Conservation (phyloP, 1,139 yeast genomes). For the Suhomyces guaymorum region DNA sequence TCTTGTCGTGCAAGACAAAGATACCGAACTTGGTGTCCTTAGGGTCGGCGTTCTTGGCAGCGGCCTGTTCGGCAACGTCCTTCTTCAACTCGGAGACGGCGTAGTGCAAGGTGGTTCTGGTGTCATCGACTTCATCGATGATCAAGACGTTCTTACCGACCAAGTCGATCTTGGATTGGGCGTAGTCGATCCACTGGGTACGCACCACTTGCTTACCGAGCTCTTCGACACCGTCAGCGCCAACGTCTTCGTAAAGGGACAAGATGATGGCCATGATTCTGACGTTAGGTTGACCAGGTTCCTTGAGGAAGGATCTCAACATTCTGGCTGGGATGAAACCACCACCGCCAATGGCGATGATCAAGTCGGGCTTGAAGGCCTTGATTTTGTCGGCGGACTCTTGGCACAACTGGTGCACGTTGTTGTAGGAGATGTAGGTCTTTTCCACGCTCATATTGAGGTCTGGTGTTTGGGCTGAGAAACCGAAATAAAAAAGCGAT, state of each 20-base stretch:
- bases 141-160: constrained; percentile 81
- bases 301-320: constrained; percentile 84
- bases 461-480: constrained; percentile 4
- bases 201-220: constrained; percentile 86
- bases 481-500: constrained; percentile 4
- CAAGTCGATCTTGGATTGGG: constrained; percentile 51
- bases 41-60: constrained; percentile 26
- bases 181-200: constrained; percentile 94
- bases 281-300: constrained; percentile 82
- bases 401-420: constrained; percentile 91
- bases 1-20: constrained; percentile 91
- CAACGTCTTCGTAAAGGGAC: constrained; percentile 81
- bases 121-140: constrained; percentile 94
- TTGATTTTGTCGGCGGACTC: constrained; percentile 73
- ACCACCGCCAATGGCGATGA: constrained; percentile 92
- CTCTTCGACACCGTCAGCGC: constrained; percentile 59
- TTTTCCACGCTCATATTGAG: constrained; percentile 45
- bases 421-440: constrained; percentile 86
- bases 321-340: constrained; percentile 97
- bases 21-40: constrained; percentile 74
- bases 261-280: constrained; percentile 93
- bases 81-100: constrained; percentile 85
- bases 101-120: constrained; percentile 91
- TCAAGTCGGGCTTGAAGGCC: constrained; percentile 71
- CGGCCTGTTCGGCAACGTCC: constrained; percentile 57